Conservation (phyloP, 2,329 filamentous ascomycete species). For the Gaeumannomyces sp. region DNA sequence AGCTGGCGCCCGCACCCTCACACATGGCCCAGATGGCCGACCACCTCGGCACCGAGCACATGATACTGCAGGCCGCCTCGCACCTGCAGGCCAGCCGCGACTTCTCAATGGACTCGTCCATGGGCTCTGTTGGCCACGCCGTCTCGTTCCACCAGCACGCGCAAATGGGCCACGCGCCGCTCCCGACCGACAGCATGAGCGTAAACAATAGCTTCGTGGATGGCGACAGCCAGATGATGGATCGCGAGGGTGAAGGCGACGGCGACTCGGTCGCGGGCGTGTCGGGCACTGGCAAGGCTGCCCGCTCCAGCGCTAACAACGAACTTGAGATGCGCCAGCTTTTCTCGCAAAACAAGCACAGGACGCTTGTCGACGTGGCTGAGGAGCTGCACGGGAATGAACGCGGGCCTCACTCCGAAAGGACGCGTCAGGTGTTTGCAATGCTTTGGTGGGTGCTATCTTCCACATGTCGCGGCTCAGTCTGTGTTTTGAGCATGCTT, state of each 20-base stretch:
- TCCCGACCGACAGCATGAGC: conserved; percentile 48
- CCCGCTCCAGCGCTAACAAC: conserved; percentile 69
- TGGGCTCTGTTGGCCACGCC: conserved; percentile 39
- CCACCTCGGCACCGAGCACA: conserved; percentile 40
- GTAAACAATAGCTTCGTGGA: conserved; percentile 50
- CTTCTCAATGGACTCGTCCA: conserved; percentile 43
- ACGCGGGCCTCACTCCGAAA: conserved; percentile 72
- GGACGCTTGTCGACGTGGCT: conserved; percentile 65
- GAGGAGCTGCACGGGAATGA: conserved; percentile 73
- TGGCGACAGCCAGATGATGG: conserved; percentile 52
- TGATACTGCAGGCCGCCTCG: conserved; percentile 51
- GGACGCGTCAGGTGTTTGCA: conserved; percentile 78
- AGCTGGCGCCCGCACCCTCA: conserved; percentile 32
- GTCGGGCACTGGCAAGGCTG: conserved; percentile 45
- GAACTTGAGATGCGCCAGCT: conserved; percentile 75
- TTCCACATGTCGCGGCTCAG: neutral
- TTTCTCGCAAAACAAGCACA: conserved; percentile 61
- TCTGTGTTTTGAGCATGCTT: conserved; percentile 3
- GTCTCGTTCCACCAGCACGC: conserved; percentile 37
- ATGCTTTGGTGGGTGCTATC: conserved; percentile 68
- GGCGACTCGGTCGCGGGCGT: conserved; percentile 43
- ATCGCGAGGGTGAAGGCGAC: conserved; percentile 54
- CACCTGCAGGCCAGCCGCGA: conserved; percentile 47
- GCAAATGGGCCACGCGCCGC: conserved; percentile 37
- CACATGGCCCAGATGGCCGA: conserved; percentile 35